A percentile compares a stretch with the other conserved stretches of the same genome.
phyloP scores from a whole-genome alignment of 495 filamentous ascomycete genomes.

The Xylaria cubensis region DNA sequence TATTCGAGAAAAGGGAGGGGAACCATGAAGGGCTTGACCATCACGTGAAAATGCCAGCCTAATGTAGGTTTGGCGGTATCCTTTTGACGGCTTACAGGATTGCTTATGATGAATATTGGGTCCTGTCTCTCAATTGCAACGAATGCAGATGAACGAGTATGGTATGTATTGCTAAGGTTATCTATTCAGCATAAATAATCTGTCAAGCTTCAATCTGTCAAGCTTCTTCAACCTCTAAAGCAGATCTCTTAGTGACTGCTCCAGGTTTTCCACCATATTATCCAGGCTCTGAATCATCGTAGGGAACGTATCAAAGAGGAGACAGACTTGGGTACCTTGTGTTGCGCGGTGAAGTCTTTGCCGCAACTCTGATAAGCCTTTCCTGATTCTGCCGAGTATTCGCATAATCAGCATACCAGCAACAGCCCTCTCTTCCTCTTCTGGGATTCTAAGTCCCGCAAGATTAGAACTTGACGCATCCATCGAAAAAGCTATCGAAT shows the following conservation, averaged over 20 bases:
- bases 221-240: neutral
- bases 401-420: neutral
- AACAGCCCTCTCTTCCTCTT: conserved; percentile 1
- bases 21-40: neutral
- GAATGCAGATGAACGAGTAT: neutral
- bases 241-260: neutral
- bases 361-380: neutral
- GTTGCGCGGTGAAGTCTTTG: neutral
- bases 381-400: conserved; percentile 7
- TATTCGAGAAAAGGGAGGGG: neutral
- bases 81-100: neutral
- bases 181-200: neutral
- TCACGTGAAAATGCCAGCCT: neutral
- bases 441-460: neutral
- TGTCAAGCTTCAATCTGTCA: neutral
- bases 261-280: neutral
- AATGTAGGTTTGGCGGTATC: neutral
- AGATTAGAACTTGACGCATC: neutral
- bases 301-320: neutral
- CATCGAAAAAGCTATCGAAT: conserved; percentile 2
- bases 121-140: neutral
- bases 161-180: neutral
- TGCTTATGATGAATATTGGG: neutral
- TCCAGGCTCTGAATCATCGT: neutral
- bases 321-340: neutral